phyloP scores from a whole-genome alignment of 2,329 filamentous ascomycete species.

The Calonectria hongkongensis region DNA sequence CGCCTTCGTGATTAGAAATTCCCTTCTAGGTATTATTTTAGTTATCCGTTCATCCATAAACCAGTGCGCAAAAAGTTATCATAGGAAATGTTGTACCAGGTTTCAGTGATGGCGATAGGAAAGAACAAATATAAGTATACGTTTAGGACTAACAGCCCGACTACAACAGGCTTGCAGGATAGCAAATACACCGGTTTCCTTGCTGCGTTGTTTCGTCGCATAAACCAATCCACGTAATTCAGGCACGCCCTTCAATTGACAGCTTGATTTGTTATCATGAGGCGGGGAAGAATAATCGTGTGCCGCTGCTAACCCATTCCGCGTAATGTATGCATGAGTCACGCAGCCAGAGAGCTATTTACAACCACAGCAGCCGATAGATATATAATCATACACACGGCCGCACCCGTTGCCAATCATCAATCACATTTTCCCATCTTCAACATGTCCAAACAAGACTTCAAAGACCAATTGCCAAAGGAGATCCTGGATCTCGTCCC shows the following conservation, averaged over 20 bases:
- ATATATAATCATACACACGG: background rate
- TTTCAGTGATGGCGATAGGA: no score
- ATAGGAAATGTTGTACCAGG: no score
- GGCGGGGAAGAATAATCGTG: background rate
- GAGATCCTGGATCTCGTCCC: slow-evolving; percentile 42
- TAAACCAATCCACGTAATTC: background rate
- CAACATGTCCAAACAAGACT: slow-evolving; percentile 13
- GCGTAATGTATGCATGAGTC: background rate
- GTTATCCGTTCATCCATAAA: no score
- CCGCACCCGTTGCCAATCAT: background rate
- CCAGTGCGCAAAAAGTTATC: no score
- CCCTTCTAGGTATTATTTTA: no score
- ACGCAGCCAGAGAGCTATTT: background rate
- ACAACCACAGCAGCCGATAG: background rate
- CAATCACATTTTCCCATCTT: background rate
- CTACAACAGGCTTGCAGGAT: no score
- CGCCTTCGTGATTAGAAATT: no score
- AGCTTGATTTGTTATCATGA: slow-evolving; percentile 2
- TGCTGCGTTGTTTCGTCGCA: background rate
- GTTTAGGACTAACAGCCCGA: no score
- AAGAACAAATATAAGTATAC: no score
- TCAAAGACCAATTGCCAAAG: slow-evolving; percentile 4
- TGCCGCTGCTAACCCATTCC: background rate
- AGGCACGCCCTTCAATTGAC: background rate
- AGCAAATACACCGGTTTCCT: no score